Percentiles rank a stretch among this genome's conserved stretches.
Conservation (phyloP, 331 rosid genomes). For the Pyrus hybrid region DNA sequence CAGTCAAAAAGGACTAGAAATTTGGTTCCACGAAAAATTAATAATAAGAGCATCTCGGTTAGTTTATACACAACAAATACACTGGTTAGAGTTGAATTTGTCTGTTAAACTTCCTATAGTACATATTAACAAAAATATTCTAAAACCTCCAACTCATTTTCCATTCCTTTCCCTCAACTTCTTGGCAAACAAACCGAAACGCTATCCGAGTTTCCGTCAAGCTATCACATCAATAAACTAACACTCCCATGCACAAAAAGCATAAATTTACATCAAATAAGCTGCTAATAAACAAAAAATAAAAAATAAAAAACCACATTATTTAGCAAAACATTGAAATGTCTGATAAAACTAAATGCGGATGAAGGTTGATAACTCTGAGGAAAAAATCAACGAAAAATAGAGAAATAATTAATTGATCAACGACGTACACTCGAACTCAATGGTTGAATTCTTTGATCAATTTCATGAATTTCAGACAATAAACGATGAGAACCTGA, state of each 20-base stretch:
- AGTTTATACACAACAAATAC: not conserved
- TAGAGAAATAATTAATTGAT: not conserved
- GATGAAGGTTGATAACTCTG: too few relatives aligned
- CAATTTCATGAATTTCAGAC: not conserved
- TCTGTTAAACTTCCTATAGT: not conserved
- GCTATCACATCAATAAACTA: not conserved
- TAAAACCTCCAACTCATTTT: conserved; percentile 2
- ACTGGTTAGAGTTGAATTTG: conserved; percentile 8
- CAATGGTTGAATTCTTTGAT: not conserved
- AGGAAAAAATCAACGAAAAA: not conserved
- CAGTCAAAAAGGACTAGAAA: not conserved
- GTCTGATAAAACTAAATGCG: not conserved
- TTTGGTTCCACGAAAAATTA: too few relatives aligned
- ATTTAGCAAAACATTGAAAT: not conserved
- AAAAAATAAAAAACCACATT: not conserved
- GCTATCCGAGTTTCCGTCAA: not conserved
- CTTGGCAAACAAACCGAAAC: not conserved
- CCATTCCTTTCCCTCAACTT: not conserved
- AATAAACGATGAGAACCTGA: conserved; percentile 29
- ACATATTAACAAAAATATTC: not conserved
- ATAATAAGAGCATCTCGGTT: too few relatives aligned
- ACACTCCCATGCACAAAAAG: not conserved
- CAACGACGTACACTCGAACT: not conserved
- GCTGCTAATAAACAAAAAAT: conserved; percentile 5
- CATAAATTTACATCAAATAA: not conserved